These are phyloP conservation scores for Pezicula carpinea DNA, from an alignment of 2,329 filamentous ascomycete genomes.

Conservation along the genomic window DNA sequence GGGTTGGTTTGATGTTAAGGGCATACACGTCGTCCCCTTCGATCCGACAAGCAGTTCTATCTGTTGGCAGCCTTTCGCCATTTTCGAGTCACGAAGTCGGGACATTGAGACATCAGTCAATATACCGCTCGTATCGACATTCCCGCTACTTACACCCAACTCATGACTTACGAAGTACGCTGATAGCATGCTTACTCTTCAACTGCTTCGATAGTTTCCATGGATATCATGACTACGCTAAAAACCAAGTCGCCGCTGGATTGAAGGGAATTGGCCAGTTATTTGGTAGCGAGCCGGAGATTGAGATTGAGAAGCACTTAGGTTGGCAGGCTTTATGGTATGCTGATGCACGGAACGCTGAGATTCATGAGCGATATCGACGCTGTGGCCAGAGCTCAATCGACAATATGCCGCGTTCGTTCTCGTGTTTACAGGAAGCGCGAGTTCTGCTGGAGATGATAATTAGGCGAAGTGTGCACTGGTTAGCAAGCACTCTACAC, in stretches of 20 bases:
- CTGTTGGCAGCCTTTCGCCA: conserved; percentile 10
- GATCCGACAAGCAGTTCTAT: conserved; percentile 15
- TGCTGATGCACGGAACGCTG: conserved; percentile 11
- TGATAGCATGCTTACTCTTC: conserved; percentile 15
- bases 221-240: conserved; percentile 12
- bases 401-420: conserved; percentile 17
- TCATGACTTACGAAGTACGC: conserved; percentile 15
- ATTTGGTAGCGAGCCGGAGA: background rate
- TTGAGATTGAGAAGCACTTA: conserved; percentile 1
- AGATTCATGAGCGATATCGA: conserved; percentile 15
- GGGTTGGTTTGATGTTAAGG: conserved; percentile 13
- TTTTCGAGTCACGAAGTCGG: conserved; percentile 10
- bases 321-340: conserved; percentile 16
- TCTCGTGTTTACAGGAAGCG: conserved; percentile 12
- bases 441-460: conserved; percentile 13
- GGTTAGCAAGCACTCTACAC: conserved; percentile 17
- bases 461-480: conserved; percentile 20
- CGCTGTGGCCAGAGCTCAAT: conserved; percentile 11
- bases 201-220: conserved; percentile 19
- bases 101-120: conserved; percentile 12
- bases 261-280: conserved; percentile 16
- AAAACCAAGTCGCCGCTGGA: conserved; percentile 12
- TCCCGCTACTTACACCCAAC: background rate
- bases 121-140: background rate
- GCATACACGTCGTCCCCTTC: conserved; percentile 13